A percentile compares a stretch with the other conserved stretches of the same genome.
Evolutionary conservation across 306 rosid species (phyloP).

Genomic region (Glycine tomentella): DNA sequence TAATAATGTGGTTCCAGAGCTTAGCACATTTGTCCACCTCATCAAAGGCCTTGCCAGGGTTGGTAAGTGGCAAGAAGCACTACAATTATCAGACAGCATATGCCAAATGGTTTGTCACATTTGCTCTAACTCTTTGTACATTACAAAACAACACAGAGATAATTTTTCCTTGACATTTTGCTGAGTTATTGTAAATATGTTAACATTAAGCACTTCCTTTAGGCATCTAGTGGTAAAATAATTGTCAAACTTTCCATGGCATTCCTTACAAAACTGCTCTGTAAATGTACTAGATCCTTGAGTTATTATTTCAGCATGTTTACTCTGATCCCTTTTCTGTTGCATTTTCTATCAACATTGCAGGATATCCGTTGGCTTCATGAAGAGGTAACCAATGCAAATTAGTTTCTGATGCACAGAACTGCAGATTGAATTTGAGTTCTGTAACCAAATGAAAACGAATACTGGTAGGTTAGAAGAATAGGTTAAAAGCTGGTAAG

Average conservation of each 20-base stretch:
- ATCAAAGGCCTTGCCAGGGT: slow-evolving; percentile 71
- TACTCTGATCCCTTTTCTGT: slow-evolving; percentile 25
- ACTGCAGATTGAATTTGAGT: slow-evolving; percentile 17
- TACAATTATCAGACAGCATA: slow-evolving; percentile 73
- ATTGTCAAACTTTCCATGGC: slow-evolving; percentile 4
- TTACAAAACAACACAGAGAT: slow-evolving; percentile 9
- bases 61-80: slow-evolving; percentile 83
- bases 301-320: slow-evolving; percentile 37
- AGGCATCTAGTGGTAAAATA: slow-evolving; percentile 2
- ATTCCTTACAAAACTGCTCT: slow-evolving; percentile 23
- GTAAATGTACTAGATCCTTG: slow-evolving; percentile 32
- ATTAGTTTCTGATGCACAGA: slow-evolving; percentile 39
- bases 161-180: slow-evolving; percentile 27
- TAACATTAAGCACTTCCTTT: slow-evolving; percentile 6
- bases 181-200: slow-evolving; percentile 6
- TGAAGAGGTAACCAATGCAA: slow-evolving; percentile 39
- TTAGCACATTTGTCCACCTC: slow-evolving; percentile 71
- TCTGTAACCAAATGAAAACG: slow-evolving; percentile 30
- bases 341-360: slow-evolving; percentile 30
- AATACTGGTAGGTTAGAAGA: slow-evolving; percentile 31
- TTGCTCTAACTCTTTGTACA: slow-evolving; percentile 37
- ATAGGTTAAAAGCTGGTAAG: slow-evolving; percentile 43
- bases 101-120: slow-evolving; percentile 80
- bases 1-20: slow-evolving; percentile 71
- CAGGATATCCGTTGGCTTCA: slow-evolving; percentile 54